phyloP scores from a whole-genome alignment of 331 rosid species.

The Dryas integrifolia region DNA sequence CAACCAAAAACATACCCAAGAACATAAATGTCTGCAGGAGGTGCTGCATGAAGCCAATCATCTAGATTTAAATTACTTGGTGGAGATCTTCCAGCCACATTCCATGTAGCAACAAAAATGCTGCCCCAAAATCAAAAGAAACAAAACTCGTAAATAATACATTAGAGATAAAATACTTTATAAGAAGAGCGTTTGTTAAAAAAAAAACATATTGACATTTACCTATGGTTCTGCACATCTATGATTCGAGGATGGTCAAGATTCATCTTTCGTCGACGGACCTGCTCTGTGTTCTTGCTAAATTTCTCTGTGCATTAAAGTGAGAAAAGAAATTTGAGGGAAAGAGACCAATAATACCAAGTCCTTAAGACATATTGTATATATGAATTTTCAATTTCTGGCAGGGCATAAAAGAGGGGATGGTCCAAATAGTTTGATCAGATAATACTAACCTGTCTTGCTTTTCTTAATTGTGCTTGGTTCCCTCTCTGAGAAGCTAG shows the following conservation, averaged over 20 bases:
- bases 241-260: slow-evolving; percentile 95
- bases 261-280: slow-evolving; percentile 79
- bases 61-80: slow-evolving; percentile 77
- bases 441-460: slow-evolving; percentile 70
- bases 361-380: neutral
- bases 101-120: slow-evolving; percentile 96
- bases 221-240: slow-evolving; percentile 96
- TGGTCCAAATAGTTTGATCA: slow-evolving; percentile 17
- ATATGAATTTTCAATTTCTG: slow-evolving; percentile 15
- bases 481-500: slow-evolving; percentile 94
- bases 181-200: slow-evolving; percentile 9
- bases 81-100: slow-evolving; percentile 98
- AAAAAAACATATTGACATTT: neutral
- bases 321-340: slow-evolving; percentile 3
- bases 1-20: slow-evolving; percentile 69
- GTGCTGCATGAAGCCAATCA: slow-evolving; percentile 90
- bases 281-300: slow-evolving; percentile 67
- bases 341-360: neutral
- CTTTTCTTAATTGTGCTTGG: slow-evolving; percentile 87
- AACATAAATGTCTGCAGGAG: slow-evolving; percentile 97
- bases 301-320: slow-evolving; percentile 70
- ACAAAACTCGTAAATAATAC: slow-evolving; percentile 25
- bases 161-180: neutral
- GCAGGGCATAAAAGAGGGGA: slow-evolving; percentile 2
- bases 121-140: slow-evolving; percentile 38